A percentile compares a stretch with the other conserved stretches of the same genome.
Conservation (phyloP, 73 alveolate genomes). For the Paramecium bursaria region DNA sequence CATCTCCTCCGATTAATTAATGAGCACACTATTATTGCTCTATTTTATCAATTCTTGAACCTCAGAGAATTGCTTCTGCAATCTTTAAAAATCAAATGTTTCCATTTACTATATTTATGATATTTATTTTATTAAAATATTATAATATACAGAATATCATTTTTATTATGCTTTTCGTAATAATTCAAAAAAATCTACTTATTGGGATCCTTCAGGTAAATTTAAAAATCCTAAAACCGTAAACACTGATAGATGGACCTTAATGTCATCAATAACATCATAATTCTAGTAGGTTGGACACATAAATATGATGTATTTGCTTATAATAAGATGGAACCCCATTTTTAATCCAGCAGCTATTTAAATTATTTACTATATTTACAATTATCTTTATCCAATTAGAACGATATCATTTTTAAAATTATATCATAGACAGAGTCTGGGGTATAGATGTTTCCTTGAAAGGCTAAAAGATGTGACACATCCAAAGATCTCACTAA, state of each 20-base stretch:
- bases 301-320: conserved; percentile 17
- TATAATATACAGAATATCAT: too few species aligned
- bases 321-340: conserved; percentile 38
- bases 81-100: too few species aligned
- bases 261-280: conserved; percentile 38
- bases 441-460: not conserved
- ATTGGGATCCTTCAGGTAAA: conserved; percentile 45
- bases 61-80: too few species aligned
- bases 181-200: conserved; percentile 46
- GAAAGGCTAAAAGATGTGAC: conserved; percentile 37
- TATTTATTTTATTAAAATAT: too few species aligned
- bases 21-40: too few species aligned
- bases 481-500: conserved; percentile 36
- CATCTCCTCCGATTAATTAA: too few species aligned
- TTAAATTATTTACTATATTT: not conserved
- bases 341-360: conserved; percentile 49
- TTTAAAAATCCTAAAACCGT: conserved; percentile 45
- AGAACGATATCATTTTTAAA: not conserved
- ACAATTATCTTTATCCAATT: conserved; percentile 37
- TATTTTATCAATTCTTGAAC: too few species aligned
- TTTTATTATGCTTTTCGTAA: not conserved
- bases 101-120: too few species aligned
- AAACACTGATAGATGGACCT: conserved; percentile 28
- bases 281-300: conserved; percentile 60
- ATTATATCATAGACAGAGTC: conserved; percentile 23